Evolutionary conservation across 768 basidiomycete genomes (phyloP), one percentile per base, ranked within the genome.

Genomic region (Ramaria rubella): DNA sequence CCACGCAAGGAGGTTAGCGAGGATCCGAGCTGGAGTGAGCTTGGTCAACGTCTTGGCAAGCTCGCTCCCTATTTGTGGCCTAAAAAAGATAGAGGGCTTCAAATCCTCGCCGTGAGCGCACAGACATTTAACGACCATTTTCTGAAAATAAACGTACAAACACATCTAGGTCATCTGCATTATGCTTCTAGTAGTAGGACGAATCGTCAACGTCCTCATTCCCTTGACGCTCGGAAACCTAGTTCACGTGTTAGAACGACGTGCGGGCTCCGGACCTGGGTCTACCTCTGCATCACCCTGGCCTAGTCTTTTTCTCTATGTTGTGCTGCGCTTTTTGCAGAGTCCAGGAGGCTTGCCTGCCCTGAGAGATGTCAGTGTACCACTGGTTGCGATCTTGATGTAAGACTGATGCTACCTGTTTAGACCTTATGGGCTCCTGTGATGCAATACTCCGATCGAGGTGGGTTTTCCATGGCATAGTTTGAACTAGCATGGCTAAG

Each of bases 51-150:
- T 43, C 71, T 94, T 57, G 72, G 74, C 48, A 80, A 80, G 46
- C 75, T 95, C 40, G 69, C 77, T 14, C 93, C 92, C 1, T 87
- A 88, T 70, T 80, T 95, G 8, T 95, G 92, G 91, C 93, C 93
- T 5, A 76, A 77, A 31, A 86, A 82, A 60, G 80, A 74, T 59
- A 65, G 67, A 30, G 76, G 76, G 57, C 75, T 95, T 4, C 91
- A 94, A 68, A 64, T 85, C 40, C 70, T 88, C 54, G 87, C 86
- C 5, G 79, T 86, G 65, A 62, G 78, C 74, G 7, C 31, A 36
- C 14, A 57, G n/a, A 58, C 21, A 34, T 52, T 48, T 54, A 59
- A 26, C 58, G 59, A 24, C 14, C 53, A 8, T 23, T 31, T 19
- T 27, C n/a, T 15, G 48, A 17, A 15, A 27, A 43, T 49, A 30